Conservation (phyloP, 2,329 filamentous ascomycete genomes). For the Clathrospora elynae region DNA sequence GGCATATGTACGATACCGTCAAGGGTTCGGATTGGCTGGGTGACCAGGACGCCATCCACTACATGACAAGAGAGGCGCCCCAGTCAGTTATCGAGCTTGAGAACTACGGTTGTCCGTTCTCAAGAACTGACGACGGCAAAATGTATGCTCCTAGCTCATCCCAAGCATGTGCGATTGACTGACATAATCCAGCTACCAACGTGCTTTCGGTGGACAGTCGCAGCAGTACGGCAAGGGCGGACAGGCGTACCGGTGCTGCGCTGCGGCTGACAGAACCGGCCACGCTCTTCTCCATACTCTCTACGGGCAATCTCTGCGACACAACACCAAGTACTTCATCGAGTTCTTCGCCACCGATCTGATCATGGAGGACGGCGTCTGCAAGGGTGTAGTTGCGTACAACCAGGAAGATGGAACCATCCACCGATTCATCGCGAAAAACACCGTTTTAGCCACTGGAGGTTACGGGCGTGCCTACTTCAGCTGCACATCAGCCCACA, state of each 20-base stretch:
- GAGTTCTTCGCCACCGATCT: conserved; percentile 97
- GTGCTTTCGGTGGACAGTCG: conserved; percentile 97
- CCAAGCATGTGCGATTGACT: conserved; percentile 1
- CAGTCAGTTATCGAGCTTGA: conserved; percentile 92
- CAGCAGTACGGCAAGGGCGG: conserved; percentile 95
- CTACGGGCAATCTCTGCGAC: conserved; percentile 93
- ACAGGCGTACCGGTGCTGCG: conserved; percentile 96
- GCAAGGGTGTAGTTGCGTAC: conserved; percentile 94
- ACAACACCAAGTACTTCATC: conserved; percentile 99
- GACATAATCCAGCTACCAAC: conserved; percentile 73
- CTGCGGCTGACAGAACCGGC: conserved; percentile 93
- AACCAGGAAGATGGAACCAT: conserved; percentile 99
- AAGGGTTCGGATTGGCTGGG: conserved; percentile 98
- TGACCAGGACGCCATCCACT: conserved; percentile 97
- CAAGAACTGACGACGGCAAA: conserved; percentile 91
- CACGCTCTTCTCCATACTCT: conserved; percentile 98
- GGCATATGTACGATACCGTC: conserved; percentile 99
- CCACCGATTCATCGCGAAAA: conserved; percentile 93
- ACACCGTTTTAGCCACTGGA: conserved; percentile 95
- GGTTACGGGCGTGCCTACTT: conserved; percentile 99
- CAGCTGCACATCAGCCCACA: conserved; percentile 96
- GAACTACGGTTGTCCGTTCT: conserved; percentile 97
- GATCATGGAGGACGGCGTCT: conserved; percentile 96
- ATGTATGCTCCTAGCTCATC: conserved; percentile 62
- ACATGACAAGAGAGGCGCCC: conserved; percentile 95